These are phyloP conservation scores for Fusarium sp. DNA, from an alignment of 2,329 filamentous ascomycete species.

Conservation along the genomic window DNA sequence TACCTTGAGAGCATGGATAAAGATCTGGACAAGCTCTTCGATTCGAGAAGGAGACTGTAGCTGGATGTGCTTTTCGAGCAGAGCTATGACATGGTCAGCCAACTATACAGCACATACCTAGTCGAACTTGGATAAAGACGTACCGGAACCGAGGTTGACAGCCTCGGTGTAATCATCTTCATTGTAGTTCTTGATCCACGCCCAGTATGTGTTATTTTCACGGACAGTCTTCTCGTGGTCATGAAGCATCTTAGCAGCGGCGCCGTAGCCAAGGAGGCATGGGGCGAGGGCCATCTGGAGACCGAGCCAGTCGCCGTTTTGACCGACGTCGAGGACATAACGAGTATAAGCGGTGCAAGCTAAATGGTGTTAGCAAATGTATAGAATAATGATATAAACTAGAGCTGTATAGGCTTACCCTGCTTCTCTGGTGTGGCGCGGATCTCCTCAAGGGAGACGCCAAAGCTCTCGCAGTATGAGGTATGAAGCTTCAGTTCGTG, in stretches of 20 bases:
- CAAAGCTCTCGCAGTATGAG: conserved; percentile 85
- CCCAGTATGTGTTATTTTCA: conserved; percentile 83
- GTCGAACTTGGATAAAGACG: conserved; percentile 44
- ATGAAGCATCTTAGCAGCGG: conserved; percentile 80
- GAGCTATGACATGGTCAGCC: conserved; percentile 61
- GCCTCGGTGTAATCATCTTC: conserved; percentile 84
- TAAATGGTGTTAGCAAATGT: conserved; percentile 39
- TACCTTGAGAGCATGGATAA: conserved; percentile 88
- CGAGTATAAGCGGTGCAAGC: conserved; percentile 87
- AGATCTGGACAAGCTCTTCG: conserved; percentile 87
- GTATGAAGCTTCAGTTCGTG: conserved; percentile 87
- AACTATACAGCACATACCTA: too few relatives aligned
- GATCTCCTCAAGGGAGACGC: conserved; percentile 81
- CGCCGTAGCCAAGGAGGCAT: conserved; percentile 90
- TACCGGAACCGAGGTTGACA: conserved; percentile 79
- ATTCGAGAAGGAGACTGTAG: conserved; percentile 81
- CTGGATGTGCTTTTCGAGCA: conserved; percentile 83
- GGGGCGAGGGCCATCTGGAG: conserved; percentile 88
- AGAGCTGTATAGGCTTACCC: conserved; percentile 63
- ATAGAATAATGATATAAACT: background rate
- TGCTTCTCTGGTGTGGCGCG: conserved; percentile 80
- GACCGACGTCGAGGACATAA: conserved; percentile 90
- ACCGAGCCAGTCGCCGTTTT: conserved; percentile 89
- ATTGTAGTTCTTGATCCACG: conserved; percentile 92
- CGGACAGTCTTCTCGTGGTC: conserved; percentile 72